Evolutionary conservation across 1,139 yeast genomes (phyloP).

Genomic region (Protomyces gravidus): DNA sequence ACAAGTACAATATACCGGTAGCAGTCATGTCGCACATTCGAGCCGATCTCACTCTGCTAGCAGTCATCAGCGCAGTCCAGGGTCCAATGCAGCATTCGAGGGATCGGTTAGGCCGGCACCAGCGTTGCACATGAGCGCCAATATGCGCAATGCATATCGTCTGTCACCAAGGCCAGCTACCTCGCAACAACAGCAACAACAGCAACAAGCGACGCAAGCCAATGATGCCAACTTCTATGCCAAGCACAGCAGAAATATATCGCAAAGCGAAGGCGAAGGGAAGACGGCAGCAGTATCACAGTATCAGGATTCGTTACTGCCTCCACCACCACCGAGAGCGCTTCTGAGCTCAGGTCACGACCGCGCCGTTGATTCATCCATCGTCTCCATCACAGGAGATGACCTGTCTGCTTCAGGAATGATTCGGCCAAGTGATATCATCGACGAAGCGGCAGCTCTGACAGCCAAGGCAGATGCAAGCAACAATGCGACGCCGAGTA

Average conservation of each 20-base stretch:
- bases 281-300: background rate
- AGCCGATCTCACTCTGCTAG: background rate
- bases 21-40: background rate
- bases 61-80: background rate
- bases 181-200: background rate
- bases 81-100: background rate
- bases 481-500: background rate
- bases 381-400: conserved; percentile 11
- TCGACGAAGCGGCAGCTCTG: background rate
- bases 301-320: background rate
- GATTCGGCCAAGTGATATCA: background rate
- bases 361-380: conserved; percentile 10
- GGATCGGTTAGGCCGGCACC: conserved; percentile 11
- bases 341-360: conserved; percentile 10
- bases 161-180: background rate
- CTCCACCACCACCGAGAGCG: background rate
- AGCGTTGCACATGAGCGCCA: background rate
- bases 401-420: conserved; percentile 5
- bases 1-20: background rate
- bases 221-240: conserved; percentile 1
- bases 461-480: background rate
- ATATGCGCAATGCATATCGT: background rate
- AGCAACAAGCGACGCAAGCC: too few species aligned
- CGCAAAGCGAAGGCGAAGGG: background rate
- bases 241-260: conserved; percentile 2